phyloP scores from a whole-genome alignment of 345 rosid species.

The Brassica carinata region DNA sequence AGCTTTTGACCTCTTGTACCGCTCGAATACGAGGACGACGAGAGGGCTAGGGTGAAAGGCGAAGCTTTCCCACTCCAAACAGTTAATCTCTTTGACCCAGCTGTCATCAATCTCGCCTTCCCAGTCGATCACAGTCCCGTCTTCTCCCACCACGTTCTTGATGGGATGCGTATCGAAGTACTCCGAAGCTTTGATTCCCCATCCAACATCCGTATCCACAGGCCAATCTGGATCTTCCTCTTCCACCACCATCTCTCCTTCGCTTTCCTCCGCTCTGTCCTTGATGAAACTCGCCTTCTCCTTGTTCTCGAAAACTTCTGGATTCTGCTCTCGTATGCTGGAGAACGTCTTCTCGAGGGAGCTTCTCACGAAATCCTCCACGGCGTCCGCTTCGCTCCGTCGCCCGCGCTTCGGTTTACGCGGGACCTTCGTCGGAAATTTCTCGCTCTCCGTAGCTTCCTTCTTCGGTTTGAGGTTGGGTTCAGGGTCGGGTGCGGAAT shows the following conservation, averaged over 20 bases:
- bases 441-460: constrained; percentile 6
- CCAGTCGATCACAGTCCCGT: constrained; percentile 81
- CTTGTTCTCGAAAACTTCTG: constrained; percentile 52
- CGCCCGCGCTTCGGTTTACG: constrained; percentile 73
- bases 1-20: constrained; percentile 59
- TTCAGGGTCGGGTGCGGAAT: constrained; percentile 45
- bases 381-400: constrained; percentile 77
- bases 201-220: constrained; percentile 89
- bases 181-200: constrained; percentile 92
- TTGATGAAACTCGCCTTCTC: constrained; percentile 50
- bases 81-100: constrained; percentile 88
- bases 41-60: constrained; percentile 91
- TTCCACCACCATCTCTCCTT: constrained; percentile 65
- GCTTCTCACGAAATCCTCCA: constrained; percentile 75
- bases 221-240: constrained; percentile 88
- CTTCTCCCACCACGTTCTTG: constrained; percentile 82
- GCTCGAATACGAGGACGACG: constrained; percentile 77
- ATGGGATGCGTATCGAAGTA: constrained; percentile 83
- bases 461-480: constrained; percentile 38
- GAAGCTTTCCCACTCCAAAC: constrained; percentile 87
- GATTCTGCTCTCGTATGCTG: constrained; percentile 59
- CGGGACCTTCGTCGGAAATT: constrained; percentile 52
- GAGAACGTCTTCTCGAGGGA: constrained; percentile 69
- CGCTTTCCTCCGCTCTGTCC: constrained; percentile 38
- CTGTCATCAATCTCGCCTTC: constrained; percentile 84